Evolutionary conservation across 164 flowering plant genomes (phyloP), one percentile per base, ranked within the genome.

Genomic region (Pachysandra terminalis): DNA sequence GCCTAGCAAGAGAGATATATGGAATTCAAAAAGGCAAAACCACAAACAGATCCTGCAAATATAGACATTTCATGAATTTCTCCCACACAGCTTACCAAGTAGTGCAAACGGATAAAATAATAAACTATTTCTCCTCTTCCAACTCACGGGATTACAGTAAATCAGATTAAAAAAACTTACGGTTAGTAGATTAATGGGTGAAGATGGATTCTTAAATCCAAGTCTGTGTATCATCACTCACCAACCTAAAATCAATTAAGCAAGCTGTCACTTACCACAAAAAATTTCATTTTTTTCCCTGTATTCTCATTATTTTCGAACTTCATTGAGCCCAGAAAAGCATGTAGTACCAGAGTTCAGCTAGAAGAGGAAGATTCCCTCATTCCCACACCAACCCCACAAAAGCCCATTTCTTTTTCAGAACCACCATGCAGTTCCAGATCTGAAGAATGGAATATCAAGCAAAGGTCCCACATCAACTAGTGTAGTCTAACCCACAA

Each of bases 391-490:
- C 70, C 80, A 81, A 79, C 82, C 78, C 74, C 73, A 65, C 75
- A 52, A 69, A 66, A 68, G 21, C 68, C 67, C 65, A 56, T 69
- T 59, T 64, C 51, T 63, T 67, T 64, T 58, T 56, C 66, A 66
- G 78, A 76, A 65, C 68, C 32, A 69, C 76, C 75, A 77, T 69
- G 66, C 48, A 56, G 66, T 70, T 65, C 76, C 74, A 83, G 81
- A 78, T 83, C 83, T 77, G 69, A 75, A 66, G 56, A 58, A 40
- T 64, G 21, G 78, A 59, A 81, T 82, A 84, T 53, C 76, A 58
- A 56, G 25, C 70, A 66, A 19, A 79, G 85, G 87, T 65, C 86
- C 88, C 90, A 82, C 89, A 58, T 49, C 71, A 66, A 65, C 73
- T 48, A 59, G 27, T 23, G 64, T 59, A 48, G 53, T 56, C 59